Conservation (phyloP, 345 rosid genomes). For the Acer saccharum region DNA sequence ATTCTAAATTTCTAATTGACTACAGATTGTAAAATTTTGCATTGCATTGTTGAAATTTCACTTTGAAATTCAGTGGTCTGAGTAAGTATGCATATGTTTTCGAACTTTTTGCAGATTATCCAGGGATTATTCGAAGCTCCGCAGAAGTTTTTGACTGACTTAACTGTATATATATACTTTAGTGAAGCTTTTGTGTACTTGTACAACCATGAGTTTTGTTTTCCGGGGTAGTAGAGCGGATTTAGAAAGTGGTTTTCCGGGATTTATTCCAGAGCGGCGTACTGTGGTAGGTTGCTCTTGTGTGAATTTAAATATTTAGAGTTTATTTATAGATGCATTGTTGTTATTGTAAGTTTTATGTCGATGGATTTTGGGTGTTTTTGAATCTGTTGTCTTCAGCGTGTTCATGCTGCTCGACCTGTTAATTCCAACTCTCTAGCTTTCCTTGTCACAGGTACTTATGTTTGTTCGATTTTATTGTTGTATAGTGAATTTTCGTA, state of each 20-base stretch:
- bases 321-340: neutral
- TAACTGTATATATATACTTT: neutral
- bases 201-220: slow-evolving; percentile 70
- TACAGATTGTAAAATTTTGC: neutral
- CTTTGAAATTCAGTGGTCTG: neutral
- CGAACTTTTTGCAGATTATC: slow-evolving; percentile 1
- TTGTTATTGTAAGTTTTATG: neutral
- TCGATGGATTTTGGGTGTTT: neutral
- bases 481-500: neutral
- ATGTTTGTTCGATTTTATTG: neutral
- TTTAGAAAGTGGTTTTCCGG: slow-evolving; percentile 73
- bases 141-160: neutral
- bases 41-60: neutral
- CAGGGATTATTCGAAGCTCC: neutral
- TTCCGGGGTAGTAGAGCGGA: slow-evolving; percentile 85
- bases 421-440: slow-evolving; percentile 85
- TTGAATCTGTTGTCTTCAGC: slow-evolving; percentile 42
- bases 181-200: neutral
- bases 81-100: neutral
- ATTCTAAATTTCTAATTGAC: too few species aligned
- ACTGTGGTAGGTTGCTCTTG: slow-evolving; percentile 51
- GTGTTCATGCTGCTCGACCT: slow-evolving; percentile 79
- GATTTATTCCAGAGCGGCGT: slow-evolving; percentile 70
- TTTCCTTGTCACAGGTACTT: slow-evolving; percentile 87
- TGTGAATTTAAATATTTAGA: neutral